Base-by-base conservation (phyloP, 2,329 filamentous ascomycete genomes). In the Hymenotorrendiella dingleyae region DNA sequence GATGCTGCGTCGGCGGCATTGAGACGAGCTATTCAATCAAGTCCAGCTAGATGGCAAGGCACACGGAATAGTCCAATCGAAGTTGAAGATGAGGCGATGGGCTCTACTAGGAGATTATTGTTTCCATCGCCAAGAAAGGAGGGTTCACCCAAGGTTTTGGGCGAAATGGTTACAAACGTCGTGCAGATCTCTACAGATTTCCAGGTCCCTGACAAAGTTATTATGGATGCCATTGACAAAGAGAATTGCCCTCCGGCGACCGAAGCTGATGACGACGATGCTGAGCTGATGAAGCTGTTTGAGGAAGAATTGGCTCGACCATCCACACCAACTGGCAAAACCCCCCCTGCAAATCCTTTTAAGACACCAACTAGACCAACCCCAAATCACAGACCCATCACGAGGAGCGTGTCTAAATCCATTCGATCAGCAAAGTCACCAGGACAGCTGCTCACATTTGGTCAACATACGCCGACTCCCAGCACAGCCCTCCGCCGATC, bases 81-180 rank as follows among this genome's bases (percentile, higher is more conserved):
- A 21, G 51, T 76, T 5, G 71, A 72, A 24, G 68, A 74, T 37
- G 62, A 67, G n/a, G 62, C 66, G 10, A 62, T 72, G 14, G 77
- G 75, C 24, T 65, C 61, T 39, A 89, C 84, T 1, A 74, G 84
- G 47, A 73, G 87, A 45, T 64, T 90, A 2, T 70, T 93, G 1
- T 93, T 93, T 56, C 84, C 86, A 1, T 89, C 84, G 0, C 86
- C 86, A 2, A 73, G 80, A 32, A 84, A 83, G 51, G 75, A 79
- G 22, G 76, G 74, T 26, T 70, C 77, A 34, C 66, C 73, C 1
- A 86, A 80, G 58, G 73, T 76, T 17, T 68, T 86, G 2, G 73
- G 74, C 36, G 77, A 82, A 54, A 61, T 78, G 29, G 64, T 70
- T 11, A 65, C 73, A 12, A 82, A 81, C 52, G 59, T 71, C 39